A percentile compares a stretch with the other conserved stretches of the same genome.
Conservation (phyloP, 345 rosid genomes). For the Rubroshorea leprosula region DNA sequence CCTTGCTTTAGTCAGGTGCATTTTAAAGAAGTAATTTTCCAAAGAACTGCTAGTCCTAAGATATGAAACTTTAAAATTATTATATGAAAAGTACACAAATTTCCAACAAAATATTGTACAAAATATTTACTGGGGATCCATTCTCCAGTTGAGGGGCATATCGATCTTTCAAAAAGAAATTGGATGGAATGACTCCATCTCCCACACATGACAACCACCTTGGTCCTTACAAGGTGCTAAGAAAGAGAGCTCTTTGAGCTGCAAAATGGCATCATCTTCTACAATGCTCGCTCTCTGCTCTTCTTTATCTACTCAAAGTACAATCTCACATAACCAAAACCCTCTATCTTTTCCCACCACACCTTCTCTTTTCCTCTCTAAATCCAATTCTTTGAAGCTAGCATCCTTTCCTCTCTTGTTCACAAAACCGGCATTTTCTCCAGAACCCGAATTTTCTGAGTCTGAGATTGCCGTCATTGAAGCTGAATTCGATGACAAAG, state of each 20-base stretch:
- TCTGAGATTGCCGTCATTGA: constrained; percentile 38
- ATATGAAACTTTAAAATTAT: no score
- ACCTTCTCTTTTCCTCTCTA: constrained; percentile 22
- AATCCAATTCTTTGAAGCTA: constrained; percentile 21
- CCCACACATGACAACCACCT: no score
- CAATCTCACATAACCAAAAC: constrained; percentile 29
- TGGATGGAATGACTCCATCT: constrained; percentile 13
- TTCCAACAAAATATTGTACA: no score
- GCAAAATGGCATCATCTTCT: constrained; percentile 42
- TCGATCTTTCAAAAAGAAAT: neutral
- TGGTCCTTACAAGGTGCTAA: neutral
- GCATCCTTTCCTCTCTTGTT: constrained; percentile 22
- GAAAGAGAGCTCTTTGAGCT: neutral
- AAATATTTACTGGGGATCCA: no score
- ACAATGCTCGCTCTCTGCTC: constrained; percentile 57
- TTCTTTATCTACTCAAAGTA: constrained; percentile 51
- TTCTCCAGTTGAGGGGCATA: constrained; percentile 2
- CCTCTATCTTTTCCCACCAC: constrained; percentile 19
- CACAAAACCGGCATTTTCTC: constrained; percentile 27
- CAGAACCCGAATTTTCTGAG: constrained; percentile 43
- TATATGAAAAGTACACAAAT: no score
- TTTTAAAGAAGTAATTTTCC: no score
- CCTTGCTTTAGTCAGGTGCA: no score
- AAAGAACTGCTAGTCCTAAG: no score
- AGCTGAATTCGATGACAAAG: constrained; percentile 31